Percentiles rank a stretch among this genome's conserved stretches.
Evolutionary conservation across 441 rosid genomes (phyloP).

Genomic region (Jatropha multifida): DNA sequence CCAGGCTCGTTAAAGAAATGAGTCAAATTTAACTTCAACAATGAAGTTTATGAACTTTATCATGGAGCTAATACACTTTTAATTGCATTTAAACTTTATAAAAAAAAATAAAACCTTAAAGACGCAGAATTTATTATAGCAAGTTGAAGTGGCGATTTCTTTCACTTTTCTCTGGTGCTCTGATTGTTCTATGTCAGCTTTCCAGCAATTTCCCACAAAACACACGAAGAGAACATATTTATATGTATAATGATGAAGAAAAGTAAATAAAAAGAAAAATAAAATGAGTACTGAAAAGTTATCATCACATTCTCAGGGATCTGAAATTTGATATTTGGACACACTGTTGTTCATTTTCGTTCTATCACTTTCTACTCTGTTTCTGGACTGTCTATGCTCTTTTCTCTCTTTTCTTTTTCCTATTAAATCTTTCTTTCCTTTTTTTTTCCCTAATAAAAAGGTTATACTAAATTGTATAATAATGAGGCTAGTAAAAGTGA

Average conservation of each 20-base stretch:
- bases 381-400: neutral
- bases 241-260: neutral
- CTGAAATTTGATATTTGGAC: conserved; percentile 16
- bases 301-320: conserved; percentile 6
- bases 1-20: too few species aligned
- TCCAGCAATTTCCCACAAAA: conserved; percentile 16
- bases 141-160: conserved; percentile 3
- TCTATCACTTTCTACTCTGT: conserved; percentile 9
- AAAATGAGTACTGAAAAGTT: neutral
- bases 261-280: neutral
- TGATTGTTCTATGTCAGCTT: conserved; percentile 22
- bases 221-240: conserved; percentile 8
- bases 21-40: too few species aligned
- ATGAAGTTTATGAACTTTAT: too few species aligned
- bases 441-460: neutral
- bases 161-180: neutral
- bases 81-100: too few species aligned
- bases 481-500: neutral
- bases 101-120: neutral
- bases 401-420: neutral
- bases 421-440: neutral
- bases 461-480: neutral
- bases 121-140: neutral
- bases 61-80: too few species aligned
- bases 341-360: conserved; percentile 12